A percentile compares a stretch with the other conserved stretches of the same genome.
Evolutionary conservation across 345 rosid genomes (phyloP).

Genomic region (Geranium rotundifolium): DNA sequence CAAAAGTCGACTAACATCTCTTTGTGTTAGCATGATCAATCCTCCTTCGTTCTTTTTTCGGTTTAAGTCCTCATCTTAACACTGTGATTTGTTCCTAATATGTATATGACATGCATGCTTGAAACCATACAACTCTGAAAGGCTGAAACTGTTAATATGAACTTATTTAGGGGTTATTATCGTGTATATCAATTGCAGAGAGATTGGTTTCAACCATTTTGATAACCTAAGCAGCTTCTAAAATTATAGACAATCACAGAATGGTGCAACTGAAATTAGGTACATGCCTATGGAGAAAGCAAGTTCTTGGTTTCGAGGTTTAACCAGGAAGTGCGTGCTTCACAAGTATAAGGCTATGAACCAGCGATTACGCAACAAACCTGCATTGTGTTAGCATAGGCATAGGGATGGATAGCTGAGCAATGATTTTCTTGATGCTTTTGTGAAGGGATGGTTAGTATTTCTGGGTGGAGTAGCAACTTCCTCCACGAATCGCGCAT

Average conservation of each 20-base stretch:
- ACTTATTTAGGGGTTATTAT: no score
- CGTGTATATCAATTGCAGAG: background rate
- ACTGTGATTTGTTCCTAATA: no score
- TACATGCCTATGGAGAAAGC: slow-evolving; percentile 18
- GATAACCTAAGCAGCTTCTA: no score
- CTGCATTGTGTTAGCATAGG: slow-evolving; percentile 10
- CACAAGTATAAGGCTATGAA: slow-evolving; percentile 17
- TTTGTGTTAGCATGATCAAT: no score
- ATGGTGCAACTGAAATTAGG: slow-evolving; percentile 11
- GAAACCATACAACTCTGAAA: no score
- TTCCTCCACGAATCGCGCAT: background rate
- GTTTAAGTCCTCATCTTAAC: no score
- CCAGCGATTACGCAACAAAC: slow-evolving; percentile 15
- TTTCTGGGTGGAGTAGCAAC: background rate
- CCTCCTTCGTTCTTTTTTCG: no score
- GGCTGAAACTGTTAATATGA: no score
- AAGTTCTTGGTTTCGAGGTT: slow-evolving; percentile 16
- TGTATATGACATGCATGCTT: no score
- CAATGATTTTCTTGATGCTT: slow-evolving; percentile 17
- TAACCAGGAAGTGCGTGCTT: slow-evolving; percentile 17
- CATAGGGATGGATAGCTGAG: slow-evolving; percentile 3
- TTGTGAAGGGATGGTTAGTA: slow-evolving; percentile 1
- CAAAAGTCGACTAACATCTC: no score
- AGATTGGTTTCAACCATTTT: slow-evolving; percentile 1
- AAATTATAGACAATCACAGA: slow-evolving; percentile 28